A percentile compares a stretch with the other conserved stretches of the same genome.
Evolutionary conservation across 2,329 filamentous ascomycete species (phyloP).

Genomic region (Paracoccidioides brasiliensis): DNA sequence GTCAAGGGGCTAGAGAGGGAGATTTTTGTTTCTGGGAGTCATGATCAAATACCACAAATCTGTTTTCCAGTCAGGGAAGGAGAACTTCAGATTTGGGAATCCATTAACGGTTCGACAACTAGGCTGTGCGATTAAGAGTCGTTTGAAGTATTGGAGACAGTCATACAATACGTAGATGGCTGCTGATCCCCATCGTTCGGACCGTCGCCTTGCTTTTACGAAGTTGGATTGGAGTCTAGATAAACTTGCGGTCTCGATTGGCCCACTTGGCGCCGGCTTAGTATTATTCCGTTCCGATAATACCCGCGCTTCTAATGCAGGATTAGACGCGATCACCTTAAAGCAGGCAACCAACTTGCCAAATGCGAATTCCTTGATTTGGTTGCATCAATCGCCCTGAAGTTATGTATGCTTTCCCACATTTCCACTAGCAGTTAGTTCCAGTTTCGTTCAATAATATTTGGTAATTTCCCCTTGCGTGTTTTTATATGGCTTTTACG

Average conservation of each 20-base stretch:
- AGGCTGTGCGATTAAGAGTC: background rate
- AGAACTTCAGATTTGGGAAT: background rate
- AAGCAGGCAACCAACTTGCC: too few relatives aligned
- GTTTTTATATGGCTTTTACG: too few relatives aligned
- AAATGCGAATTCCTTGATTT: too few relatives aligned
- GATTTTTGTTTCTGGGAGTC: background rate
- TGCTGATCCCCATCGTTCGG: background rate
- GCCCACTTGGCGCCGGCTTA: background rate
- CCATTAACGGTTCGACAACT: background rate
- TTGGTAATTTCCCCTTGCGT: too few relatives aligned
- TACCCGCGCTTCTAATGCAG: background rate
- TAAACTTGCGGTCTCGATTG: background rate
- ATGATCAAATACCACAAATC: constrained; percentile 1
- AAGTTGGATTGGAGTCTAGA: background rate
- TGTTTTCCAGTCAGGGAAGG: background rate
- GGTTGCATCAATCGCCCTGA: too few relatives aligned
- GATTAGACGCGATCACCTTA: too few relatives aligned
- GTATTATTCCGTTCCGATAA: background rate
- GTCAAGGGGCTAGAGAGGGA: background rate
- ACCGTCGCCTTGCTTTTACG: background rate
- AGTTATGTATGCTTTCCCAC: too few relatives aligned
- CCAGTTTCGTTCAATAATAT: too few relatives aligned
- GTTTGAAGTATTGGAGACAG: background rate
- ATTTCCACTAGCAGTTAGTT: too few relatives aligned
- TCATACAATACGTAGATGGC: background rate